Percentiles rank a stretch among this genome's conserved stretches.
phyloP scores from a whole-genome alignment of 345 rosid genomes.

The Aurinia saxatilis region DNA sequence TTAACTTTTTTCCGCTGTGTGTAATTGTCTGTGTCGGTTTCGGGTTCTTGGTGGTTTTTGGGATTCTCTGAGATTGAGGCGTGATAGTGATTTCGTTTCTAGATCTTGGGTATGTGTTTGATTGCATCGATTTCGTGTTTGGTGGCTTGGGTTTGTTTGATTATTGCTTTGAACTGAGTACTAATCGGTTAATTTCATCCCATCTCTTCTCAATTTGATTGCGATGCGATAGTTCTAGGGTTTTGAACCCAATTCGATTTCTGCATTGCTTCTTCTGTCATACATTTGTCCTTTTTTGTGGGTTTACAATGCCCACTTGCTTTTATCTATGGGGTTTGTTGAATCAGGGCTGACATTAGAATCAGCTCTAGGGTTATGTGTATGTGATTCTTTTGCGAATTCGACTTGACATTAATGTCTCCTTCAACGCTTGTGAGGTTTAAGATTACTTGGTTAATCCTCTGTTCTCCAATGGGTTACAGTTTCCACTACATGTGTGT shows the following conservation, averaged over 20 bases:
- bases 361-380: not conserved
- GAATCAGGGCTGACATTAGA: conserved; percentile 2
- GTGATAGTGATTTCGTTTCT: conserved; percentile 15
- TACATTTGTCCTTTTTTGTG: not conserved
- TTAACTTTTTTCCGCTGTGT: not conserved
- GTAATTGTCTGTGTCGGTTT: conserved; percentile 5
- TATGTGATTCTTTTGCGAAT: not conserved
- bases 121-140: not conserved
- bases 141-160: conserved; percentile 5
- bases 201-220: conserved; percentile 5
- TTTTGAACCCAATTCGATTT: conserved; percentile 11
- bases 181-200: not conserved
- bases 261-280: conserved; percentile 16
- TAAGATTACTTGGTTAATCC: not conserved
- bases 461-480: not conserved
- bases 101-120: conserved; percentile 10
- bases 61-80: conserved; percentile 6
- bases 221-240: conserved; percentile 18
- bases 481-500: too few species aligned
- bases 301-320: conserved; percentile 5
- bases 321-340: not conserved
- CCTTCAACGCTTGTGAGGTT: not conserved
- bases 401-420: not conserved
- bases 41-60: not conserved
- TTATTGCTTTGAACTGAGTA: conserved; percentile 11